Conservation (phyloP, 2,329 filamentous ascomycete species). For the Botrytis pseudocinerea region DNA sequence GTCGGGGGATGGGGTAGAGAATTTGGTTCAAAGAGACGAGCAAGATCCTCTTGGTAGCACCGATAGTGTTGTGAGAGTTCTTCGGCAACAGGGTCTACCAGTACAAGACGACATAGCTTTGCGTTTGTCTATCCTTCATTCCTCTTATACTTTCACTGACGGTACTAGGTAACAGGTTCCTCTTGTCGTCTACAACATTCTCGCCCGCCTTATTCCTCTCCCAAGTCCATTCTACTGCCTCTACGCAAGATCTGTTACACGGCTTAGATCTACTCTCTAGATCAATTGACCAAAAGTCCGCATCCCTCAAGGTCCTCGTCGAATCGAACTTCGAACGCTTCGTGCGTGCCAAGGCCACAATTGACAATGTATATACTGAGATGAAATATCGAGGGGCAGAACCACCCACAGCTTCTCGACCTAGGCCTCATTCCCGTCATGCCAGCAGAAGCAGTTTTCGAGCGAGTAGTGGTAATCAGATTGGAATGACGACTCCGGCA, state of each 20-base stretch:
- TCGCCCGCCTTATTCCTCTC: slow-evolving; percentile 89
- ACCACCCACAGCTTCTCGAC: slow-evolving; percentile 46
- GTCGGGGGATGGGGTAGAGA: slow-evolving; percentile 68
- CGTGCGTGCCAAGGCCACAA: slow-evolving; percentile 94
- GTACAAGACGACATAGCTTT: slow-evolving; percentile 81
- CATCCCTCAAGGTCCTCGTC: slow-evolving; percentile 91
- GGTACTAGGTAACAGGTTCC: slow-evolving; percentile 76
- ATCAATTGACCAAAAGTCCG: slow-evolving; percentile 97
- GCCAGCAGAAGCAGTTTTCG: slow-evolving; percentile 43
- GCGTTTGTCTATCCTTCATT: slow-evolving; percentile 54
- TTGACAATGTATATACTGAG: slow-evolving; percentile 97
- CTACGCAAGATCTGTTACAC: slow-evolving; percentile 75
- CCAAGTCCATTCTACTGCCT: slow-evolving; percentile 83
- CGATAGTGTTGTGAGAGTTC: slow-evolving; percentile 79
- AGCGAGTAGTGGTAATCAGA: slow-evolving; percentile 44
- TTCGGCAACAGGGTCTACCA: slow-evolving; percentile 74
- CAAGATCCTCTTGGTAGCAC: slow-evolving; percentile 86
- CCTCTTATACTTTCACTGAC: slow-evolving; percentile 27
- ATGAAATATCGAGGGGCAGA: slow-evolving; percentile 77
- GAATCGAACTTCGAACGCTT: slow-evolving; percentile 99
- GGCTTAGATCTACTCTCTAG: slow-evolving; percentile 84
- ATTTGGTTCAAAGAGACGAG: slow-evolving; percentile 85
- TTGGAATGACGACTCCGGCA: slow-evolving; percentile 32
- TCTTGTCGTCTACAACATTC: slow-evolving; percentile 94
- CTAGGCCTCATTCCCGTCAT: slow-evolving; percentile 41